Evolutionary conservation across 495 filamentous ascomycete genomes (phyloP), one percentile per base, ranked within the genome.

Genomic region (Choiromyces venosus): DNA sequence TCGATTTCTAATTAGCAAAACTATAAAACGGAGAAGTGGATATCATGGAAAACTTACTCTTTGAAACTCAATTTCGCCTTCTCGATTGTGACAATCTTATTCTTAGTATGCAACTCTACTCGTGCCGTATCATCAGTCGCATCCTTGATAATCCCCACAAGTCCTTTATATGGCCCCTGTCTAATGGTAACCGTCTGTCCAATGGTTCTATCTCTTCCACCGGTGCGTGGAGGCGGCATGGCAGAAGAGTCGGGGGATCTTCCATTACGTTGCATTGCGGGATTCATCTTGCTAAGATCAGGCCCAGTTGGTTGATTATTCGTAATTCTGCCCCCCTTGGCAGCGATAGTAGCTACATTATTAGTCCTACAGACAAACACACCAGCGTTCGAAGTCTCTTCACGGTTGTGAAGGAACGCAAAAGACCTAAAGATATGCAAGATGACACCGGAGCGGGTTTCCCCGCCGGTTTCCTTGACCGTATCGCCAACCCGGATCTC

Each of bases 131-230:
- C 87, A 72, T 96, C 93, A 0, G 91, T 94, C 0, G 96, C 89
- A 80, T 98, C 93, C 79, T 96, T 96, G 76, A 99, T 92, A 71
- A 97, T 96, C 75, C 96, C 96, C 66, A 99, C 86, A 19, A 97
- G 85, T 68, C 94, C 95, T 83, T 99, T 99, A 83, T 93, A 92
- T 1, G 89, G 88, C 14, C 96, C 96, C 78, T 88, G 91, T 66
- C 89, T 85, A 73, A 98, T 89, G 38, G 87, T 91, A 44, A 98
- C 93, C 1, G 93, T 98, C 83, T 98, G 93, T 29, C 93, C 93
- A 73, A 97, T 88, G 66, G 94, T 83, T n/a, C 89, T 88, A 82
- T 99, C 96, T 35, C 92, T 88, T 38, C 93, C 94, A 76, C 91
- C 87, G 37, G 81, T 70, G 67, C 76, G 79, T 19, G 79, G 73